Evolutionary conservation across 1,284 basidiomycete species (phyloP).

Genomic region (Cryptococcus floricola): DNA sequence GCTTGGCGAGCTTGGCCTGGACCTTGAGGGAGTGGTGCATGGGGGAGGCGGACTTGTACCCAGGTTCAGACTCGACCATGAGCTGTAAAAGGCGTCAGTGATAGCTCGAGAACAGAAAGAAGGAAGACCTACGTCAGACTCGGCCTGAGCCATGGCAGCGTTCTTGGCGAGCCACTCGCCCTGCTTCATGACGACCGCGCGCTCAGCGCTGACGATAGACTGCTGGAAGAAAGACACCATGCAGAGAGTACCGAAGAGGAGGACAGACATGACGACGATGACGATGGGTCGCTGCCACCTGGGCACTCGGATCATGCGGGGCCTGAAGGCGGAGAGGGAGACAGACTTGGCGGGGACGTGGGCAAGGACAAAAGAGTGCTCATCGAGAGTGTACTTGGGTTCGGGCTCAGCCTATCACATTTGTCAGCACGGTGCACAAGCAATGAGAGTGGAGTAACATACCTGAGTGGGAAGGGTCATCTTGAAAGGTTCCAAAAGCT

Average conservation of each 20-base stretch:
- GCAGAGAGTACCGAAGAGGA: constrained; percentile 24
- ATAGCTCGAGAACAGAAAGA: too few species aligned
- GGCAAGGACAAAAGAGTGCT: constrained; percentile 20
- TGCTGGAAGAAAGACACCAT: constrained; percentile 24
- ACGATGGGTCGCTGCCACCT: constrained; percentile 24
- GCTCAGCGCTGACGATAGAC: constrained; percentile 12
- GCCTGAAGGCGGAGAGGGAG: constrained; percentile 17
- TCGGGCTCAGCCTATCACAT: constrained; percentile 1
- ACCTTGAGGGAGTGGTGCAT: constrained; percentile 22
- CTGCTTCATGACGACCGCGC: constrained; percentile 16
- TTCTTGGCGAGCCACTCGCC: constrained; percentile 21
- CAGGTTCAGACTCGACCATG: constrained; percentile 17
- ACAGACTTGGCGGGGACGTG: constrained; percentile 20
- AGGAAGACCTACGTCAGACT: constrained; percentile 11
- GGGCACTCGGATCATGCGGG: constrained; percentile 15
- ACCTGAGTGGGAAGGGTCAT: constrained; percentile 12
- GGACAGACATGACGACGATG: constrained; percentile 20
- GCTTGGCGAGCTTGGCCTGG: constrained; percentile 13
- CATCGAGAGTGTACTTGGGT: constrained; percentile 14
- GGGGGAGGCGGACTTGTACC: constrained; percentile 14
- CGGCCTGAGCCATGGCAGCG: constrained; percentile 10
- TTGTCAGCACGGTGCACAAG: not conserved
- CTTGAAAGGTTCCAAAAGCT: constrained; percentile 19
- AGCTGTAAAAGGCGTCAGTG: constrained; percentile 4
- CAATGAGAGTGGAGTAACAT: not conserved